Evolutionary conservation across 2,329 filamentous ascomycete genomes (phyloP).

Genomic region (Fusarium veterinarium): DNA sequence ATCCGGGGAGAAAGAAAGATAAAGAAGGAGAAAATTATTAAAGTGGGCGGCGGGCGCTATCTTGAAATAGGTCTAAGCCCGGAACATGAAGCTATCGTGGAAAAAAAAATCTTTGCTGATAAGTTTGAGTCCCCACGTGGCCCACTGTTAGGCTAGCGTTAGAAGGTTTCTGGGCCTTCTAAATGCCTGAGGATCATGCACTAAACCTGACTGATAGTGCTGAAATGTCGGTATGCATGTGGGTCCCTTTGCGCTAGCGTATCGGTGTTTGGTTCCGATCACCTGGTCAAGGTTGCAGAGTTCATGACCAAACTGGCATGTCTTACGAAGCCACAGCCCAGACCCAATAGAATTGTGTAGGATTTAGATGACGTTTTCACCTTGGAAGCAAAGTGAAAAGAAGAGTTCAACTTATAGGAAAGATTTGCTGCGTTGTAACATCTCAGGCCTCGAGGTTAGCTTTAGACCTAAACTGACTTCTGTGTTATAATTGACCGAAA

Average conservation of each 20-base stretch:
- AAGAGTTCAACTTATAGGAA: too few relatives aligned
- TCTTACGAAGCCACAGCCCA: not conserved
- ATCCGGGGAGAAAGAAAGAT: not conserved
- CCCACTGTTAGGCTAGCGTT: constrained; percentile 27
- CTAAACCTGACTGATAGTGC: not conserved
- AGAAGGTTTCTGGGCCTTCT: not conserved
- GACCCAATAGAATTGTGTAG: rapidly evolving
- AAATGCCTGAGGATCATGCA: not conserved
- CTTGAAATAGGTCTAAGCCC: constrained; percentile 35
- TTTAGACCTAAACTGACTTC: too few relatives aligned
- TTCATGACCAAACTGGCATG: not conserved
- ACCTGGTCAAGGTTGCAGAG: not conserved
- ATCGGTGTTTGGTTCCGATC: not conserved
- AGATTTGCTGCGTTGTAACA: rapidly evolving
- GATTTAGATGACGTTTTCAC: rapidly evolving
- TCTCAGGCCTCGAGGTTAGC: not conserved
- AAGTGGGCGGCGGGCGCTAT: constrained; percentile 27
- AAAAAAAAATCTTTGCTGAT: constrained; percentile 21
- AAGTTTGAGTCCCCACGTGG: constrained; percentile 32
- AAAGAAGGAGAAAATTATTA: constrained; percentile 3
- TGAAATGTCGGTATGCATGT: not conserved
- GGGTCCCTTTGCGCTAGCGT: not conserved
- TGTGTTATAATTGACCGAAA: too few relatives aligned
- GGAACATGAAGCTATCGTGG: constrained; percentile 42
- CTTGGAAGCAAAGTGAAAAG: too few relatives aligned